Conservation (phyloP, 2,329 filamentous ascomycete species). For the Nemania abortiva region DNA sequence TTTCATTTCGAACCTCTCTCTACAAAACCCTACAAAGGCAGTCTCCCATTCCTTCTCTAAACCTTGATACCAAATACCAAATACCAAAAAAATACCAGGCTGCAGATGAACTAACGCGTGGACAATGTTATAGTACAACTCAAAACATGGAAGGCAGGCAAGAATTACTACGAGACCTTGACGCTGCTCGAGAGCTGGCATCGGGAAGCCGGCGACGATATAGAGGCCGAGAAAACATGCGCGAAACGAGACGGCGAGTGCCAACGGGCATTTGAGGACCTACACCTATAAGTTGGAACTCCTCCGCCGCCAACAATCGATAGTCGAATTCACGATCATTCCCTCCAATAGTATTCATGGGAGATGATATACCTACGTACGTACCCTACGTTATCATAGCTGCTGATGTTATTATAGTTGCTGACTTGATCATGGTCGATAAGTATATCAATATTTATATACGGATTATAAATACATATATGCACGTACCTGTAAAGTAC, state of each 20-base stretch:
- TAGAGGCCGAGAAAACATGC: conserved; percentile 40
- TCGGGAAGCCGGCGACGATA: conserved; percentile 43
- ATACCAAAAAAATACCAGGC: neutral
- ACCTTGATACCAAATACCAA: neutral
- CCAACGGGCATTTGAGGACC: conserved; percentile 35
- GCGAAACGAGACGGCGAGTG: conserved; percentile 44
- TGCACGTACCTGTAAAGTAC: neutral
- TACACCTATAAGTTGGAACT: conserved; percentile 19
- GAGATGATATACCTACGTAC: neutral
- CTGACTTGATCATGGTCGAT: neutral
- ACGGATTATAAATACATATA: neutral
- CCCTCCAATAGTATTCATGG: neutral
- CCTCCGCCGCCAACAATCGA: neutral
- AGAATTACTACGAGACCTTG: conserved; percentile 49
- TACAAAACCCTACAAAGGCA: neutral
- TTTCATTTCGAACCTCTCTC: no score
- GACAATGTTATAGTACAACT: conserved; percentile 35
- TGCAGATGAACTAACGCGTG: neutral
- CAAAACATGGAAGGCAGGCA: conserved; percentile 43
- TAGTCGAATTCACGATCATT: neutral
- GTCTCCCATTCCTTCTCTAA: neutral
- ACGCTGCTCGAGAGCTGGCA: conserved; percentile 46
- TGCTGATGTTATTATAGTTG: neutral
- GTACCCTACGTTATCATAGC: neutral
- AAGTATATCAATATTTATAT: neutral